Conservation (phyloP, 176 grass and related monocot species). For the Pontederia crassipes region DNA sequence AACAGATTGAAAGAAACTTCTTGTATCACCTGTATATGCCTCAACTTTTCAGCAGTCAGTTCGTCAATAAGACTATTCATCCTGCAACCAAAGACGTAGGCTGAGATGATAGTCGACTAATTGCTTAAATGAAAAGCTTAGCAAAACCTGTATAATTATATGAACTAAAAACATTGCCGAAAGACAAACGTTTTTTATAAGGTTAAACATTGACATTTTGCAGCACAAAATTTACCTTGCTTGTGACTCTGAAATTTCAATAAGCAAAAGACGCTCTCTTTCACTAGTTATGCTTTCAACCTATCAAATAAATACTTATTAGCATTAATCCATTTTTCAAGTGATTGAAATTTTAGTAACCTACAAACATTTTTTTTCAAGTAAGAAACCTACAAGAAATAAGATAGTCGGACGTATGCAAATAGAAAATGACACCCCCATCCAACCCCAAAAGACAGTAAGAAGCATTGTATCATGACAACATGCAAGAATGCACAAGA, state of each 20-base stretch:
- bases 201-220: background rate
- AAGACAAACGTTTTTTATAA: background rate
- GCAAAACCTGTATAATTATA: too few relatives aligned
- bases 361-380: background rate
- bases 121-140: too few relatives aligned
- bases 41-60: slow-evolving; percentile 65
- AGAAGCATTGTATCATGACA: too few relatives aligned
- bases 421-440: too few relatives aligned
- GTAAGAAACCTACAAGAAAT: background rate
- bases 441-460: too few relatives aligned
- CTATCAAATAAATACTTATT: slow-evolving; percentile 26
- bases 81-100: slow-evolving; percentile 29
- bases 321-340: background rate
- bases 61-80: slow-evolving; percentile 85
- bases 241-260: slow-evolving; percentile 84
- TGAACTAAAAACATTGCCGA: too few relatives aligned
- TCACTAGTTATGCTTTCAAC: slow-evolving; percentile 48
- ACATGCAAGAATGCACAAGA: too few relatives aligned
- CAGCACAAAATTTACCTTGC: slow-evolving; percentile 36
- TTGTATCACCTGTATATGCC: slow-evolving; percentile 48
- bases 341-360: background rate
- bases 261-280: slow-evolving; percentile 65
- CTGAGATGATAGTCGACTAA: too few relatives aligned
- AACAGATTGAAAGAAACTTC: background rate
- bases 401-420: background rate